These are phyloP conservation scores for Eustoma russellianum DNA, from an alignment of 257 asterid genomes.

Conservation along the genomic window DNA sequence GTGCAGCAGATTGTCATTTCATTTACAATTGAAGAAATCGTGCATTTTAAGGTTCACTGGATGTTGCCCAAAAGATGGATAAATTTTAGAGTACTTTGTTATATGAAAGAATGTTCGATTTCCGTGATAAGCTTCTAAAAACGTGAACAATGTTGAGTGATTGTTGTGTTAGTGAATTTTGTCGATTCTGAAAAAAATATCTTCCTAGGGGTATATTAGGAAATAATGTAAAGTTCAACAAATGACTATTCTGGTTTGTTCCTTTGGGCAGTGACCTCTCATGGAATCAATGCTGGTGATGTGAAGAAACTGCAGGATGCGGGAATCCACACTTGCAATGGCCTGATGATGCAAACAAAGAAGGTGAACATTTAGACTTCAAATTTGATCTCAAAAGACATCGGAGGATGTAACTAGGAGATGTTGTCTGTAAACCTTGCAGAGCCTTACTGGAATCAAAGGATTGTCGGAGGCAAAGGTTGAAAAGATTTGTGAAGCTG, in stretches of 20 bases:
- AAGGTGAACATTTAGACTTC: slow-evolving; percentile 36
- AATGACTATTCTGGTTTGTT: background rate
- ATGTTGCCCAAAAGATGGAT: too few species aligned
- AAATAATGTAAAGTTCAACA: too few species aligned
- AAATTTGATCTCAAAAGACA: background rate
- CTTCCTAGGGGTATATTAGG: too few species aligned
- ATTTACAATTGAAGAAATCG: too few species aligned
- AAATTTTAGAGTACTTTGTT: too few species aligned
- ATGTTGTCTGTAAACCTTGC: slow-evolving; percentile 3
- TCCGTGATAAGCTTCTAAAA: too few species aligned
- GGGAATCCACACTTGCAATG: slow-evolving; percentile 91
- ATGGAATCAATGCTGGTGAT: slow-evolving; percentile 98
- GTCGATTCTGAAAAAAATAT: too few species aligned
- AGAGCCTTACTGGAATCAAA: slow-evolving; percentile 92
- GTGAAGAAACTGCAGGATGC: slow-evolving; percentile 99
- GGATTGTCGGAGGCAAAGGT: slow-evolving; percentile 99
- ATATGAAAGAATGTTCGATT: too few species aligned
- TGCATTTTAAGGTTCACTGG: too few species aligned
- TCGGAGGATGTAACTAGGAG: background rate
- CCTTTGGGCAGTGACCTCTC: slow-evolving; percentile 59
- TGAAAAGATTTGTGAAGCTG: slow-evolving; percentile 97
- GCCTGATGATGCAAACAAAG: slow-evolving; percentile 98
- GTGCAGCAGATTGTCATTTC: too few species aligned
- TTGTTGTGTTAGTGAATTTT: too few species aligned
- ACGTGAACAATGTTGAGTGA: too few species aligned